Evolutionary conservation across 805 yeast genomes (phyloP).

Genomic region (Yarrowia sp.): DNA sequence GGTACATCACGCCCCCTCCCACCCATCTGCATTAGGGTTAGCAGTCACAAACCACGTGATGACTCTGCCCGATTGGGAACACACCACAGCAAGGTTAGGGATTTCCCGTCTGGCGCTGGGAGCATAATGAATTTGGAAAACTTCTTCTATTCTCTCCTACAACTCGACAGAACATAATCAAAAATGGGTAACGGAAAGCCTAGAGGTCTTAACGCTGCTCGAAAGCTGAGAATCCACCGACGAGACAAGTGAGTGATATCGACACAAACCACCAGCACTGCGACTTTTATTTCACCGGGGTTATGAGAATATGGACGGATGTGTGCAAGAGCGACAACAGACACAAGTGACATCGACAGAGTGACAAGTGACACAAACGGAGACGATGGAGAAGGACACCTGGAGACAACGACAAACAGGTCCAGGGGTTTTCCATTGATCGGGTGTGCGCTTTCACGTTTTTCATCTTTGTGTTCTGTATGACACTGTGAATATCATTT

Average conservation of each 20-base stretch:
- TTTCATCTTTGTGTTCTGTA: no score
- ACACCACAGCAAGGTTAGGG: slow-evolving; percentile 33
- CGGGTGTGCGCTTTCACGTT: no score
- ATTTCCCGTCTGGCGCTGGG: slow-evolving; percentile 38
- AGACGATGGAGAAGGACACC: no score
- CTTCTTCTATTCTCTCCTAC: slow-evolving; percentile 38
- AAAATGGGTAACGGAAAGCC: slow-evolving; percentile 99
- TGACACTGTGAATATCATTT: no score
- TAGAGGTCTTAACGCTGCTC: slow-evolving; percentile 99
- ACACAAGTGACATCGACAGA: no score
- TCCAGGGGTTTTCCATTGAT: no score
- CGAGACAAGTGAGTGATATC: slow-evolving; percentile 77
- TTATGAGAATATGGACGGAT: no score
- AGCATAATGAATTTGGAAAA: slow-evolving; percentile 38
- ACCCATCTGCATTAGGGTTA: slow-evolving; percentile 17
- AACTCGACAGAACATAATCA: slow-evolving; percentile 45
- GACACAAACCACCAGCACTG: slow-evolving; percentile 4
- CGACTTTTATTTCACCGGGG: no score
- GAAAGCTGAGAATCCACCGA: slow-evolving; percentile 99
- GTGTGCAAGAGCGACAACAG: no score
- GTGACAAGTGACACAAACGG: no score
- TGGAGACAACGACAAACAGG: no score
- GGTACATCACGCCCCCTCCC: background rate
- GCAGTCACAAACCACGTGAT: slow-evolving; percentile 36
- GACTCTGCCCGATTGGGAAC: slow-evolving; percentile 34